Percentiles rank a stretch among this genome's conserved stretches.
These are phyloP conservation scores for Harringtonia lauricola DNA, from an alignment of 2,329 filamentous ascomycete species.

Conservation along the genomic window DNA sequence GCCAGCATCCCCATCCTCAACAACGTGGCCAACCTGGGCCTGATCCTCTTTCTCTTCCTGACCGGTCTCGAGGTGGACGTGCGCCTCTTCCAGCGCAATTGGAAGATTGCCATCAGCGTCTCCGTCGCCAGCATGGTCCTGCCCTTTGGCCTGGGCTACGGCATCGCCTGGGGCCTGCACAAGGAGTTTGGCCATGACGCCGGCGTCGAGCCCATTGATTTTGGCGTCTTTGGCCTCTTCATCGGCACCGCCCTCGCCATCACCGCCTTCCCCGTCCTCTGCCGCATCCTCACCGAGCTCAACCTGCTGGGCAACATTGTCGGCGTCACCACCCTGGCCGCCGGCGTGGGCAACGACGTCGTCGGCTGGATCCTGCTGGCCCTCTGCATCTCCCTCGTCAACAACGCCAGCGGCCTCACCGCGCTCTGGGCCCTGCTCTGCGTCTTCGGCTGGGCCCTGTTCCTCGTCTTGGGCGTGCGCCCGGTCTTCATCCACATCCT, in stretches of 20 bases:
- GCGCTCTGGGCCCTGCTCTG: conserved; percentile 78
- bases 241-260: conserved; percentile 91
- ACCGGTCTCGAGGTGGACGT: conserved; percentile 83
- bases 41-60: conserved; percentile 78
- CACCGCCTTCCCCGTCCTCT: conserved; percentile 83
- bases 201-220: conserved; percentile 29
- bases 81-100: conserved; percentile 65
- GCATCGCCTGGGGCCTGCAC: conserved; percentile 72
- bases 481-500: conserved; percentile 68
- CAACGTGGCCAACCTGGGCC: conserved; percentile 71
- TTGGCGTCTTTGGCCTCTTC: conserved; percentile 54
- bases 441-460: conserved; percentile 62
- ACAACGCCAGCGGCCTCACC: conserved; percentile 70
- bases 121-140: conserved; percentile 69
- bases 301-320: conserved; percentile 76
- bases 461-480: conserved; percentile 61
- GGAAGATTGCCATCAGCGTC: conserved; percentile 68
- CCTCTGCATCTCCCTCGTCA: conserved; percentile 86
- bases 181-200: conserved; percentile 50
- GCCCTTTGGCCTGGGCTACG: conserved; percentile 73
- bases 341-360: conserved; percentile 88
- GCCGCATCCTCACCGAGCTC: conserved; percentile 83
- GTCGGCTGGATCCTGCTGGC: conserved; percentile 86
- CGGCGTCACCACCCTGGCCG: conserved; percentile 78
- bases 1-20: conserved; percentile 64